Evolutionary conservation across 768 basidiomycete genomes (phyloP), one percentile per base, ranked within the genome.

Genomic region (Termitomyces sp.): DNA sequence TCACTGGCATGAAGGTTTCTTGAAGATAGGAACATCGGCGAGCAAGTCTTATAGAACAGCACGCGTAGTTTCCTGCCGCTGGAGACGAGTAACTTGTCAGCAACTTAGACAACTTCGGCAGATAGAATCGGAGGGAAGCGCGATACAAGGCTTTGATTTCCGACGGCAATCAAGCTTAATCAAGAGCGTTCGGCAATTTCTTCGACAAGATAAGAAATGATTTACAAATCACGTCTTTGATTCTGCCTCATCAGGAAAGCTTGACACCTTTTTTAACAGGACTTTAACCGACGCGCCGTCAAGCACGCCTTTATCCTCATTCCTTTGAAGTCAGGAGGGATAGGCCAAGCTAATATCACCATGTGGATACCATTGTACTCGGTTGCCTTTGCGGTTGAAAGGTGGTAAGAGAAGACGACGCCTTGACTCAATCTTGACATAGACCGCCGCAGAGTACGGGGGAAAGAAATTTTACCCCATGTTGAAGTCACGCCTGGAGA

Each of bases 41-140:
- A 37, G 42, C 21, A 34, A 37, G 42, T 44, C 42, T 53, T 53
- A 53, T 53, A 53, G 27, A 34, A 35, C 12, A 7, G 27, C 41
- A 53, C 29, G 53, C 25, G 41, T 31, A 19, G n/a, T 23, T 19
- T 27, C 1, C 31, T 25, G 21, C 29, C 42, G 29, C 16, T 32
- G 42, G 42, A 27, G 42, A 53, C 53, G 53, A 44, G 42, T 53
- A 53, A 53, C 29, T 32, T 44, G 53, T 53, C 41, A 53, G 14
- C 29, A 16, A 29, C 27, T 27, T 29, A 8, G 42, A 43, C 31
- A 44, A 44, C 31, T 34, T 34, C 16, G 52, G 43, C 53, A 43
- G 41, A 29, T 7, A 29, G 42, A n/a, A 38, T 44, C 42, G 53
- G 53, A 43, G 6, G 25, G 16, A 43, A 17, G 25, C 6, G 11